Percentiles rank a stretch among this genome's conserved stretches.
These are phyloP conservation scores for Fusarium pseudograminearum DNA, from an alignment of 2,329 filamentous ascomycete genomes.

Conservation along the genomic window DNA sequence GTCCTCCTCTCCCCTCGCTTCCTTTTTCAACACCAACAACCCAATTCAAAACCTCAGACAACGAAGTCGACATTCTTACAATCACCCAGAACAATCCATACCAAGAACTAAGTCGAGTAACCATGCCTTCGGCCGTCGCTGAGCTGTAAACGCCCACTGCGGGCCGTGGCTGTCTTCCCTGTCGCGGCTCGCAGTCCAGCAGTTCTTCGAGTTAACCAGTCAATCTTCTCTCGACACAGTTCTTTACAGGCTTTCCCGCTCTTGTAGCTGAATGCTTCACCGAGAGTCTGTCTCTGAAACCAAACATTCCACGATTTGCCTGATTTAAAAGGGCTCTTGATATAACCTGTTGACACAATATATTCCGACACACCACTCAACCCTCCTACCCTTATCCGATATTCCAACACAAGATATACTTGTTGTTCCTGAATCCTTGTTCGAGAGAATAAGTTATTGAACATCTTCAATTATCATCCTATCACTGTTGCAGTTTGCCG, in stretches of 20 bases:
- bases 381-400: background rate
- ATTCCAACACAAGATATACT: constrained; percentile 12
- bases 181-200: constrained; percentile 81
- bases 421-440: background rate
- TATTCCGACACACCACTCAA: constrained; percentile 1
- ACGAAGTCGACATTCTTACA: constrained; percentile 69
- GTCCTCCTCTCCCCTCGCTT: constrained; percentile 43
- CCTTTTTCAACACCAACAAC: constrained; percentile 50
- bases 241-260: constrained; percentile 69
- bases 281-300: constrained; percentile 57
- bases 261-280: constrained; percentile 52
- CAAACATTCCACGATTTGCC: constrained; percentile 50
- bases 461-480: background rate
- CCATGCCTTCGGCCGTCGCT: constrained; percentile 82
- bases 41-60: constrained; percentile 62
- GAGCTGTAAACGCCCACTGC: constrained; percentile 93
- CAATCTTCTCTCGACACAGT: constrained; percentile 74
- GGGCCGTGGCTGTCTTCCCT: constrained; percentile 64
- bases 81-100: constrained; percentile 51
- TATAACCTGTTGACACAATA: constrained; percentile 17
- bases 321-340: constrained; percentile 48
- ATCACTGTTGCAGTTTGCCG: background rate
- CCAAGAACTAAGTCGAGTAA: constrained; percentile 76
- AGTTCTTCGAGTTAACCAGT: constrained; percentile 79
- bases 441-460: background rate